Evolutionary conservation across 305 asterid genomes (phyloP), one percentile per base, ranked within the genome.

Genomic region (Solanum hybrid): DNA sequence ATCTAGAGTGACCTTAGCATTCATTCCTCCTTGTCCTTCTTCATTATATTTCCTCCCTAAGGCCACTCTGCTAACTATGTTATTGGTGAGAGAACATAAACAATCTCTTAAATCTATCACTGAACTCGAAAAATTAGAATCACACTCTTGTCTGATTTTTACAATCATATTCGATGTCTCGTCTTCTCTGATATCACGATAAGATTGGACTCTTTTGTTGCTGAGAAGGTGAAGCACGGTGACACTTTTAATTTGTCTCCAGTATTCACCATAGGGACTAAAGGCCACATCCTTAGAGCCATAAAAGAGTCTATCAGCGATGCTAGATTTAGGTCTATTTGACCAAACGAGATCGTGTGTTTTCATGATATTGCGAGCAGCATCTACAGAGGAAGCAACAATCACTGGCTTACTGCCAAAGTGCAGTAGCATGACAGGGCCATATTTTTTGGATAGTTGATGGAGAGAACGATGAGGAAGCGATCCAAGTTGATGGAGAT

Each of bases 191-290:
- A 92, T 77, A 1, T 9, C 7, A 3, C 87, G 85, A 80, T 85
- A 93, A 0, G 94, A 95, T 7, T 91, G 93, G 13, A 95, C 96
- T 90, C 91, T 90, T 80, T 90, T 94, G 89, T 64, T 84, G 73
- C 93, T 94, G 12, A 93, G 87, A 14, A 93, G 93, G 10, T 94
- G 95, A 72, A 94, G 90, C 56, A 93, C 95, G 22, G 89, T 64
- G 11, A 94, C 73, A 71, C 94, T 92, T 60, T 91, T 92, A 17
- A 91, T 9, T 88, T 93, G 94, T 89, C 94, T 89, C 97, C 97
- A 95, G n/a, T 92, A 91, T 29, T 95, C 95, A 0, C 97, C 95
- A 32, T 94, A 94, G 1, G 93, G 92, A 12, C 94, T 79, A 13
- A 84, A 60, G 0, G 91, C 92, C 1, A 95, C 69, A 38, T 82